Evolutionary conservation across 2,329 filamentous ascomycete species (phyloP).

Genomic region (Ophiostoma triangulosporum): DNA sequence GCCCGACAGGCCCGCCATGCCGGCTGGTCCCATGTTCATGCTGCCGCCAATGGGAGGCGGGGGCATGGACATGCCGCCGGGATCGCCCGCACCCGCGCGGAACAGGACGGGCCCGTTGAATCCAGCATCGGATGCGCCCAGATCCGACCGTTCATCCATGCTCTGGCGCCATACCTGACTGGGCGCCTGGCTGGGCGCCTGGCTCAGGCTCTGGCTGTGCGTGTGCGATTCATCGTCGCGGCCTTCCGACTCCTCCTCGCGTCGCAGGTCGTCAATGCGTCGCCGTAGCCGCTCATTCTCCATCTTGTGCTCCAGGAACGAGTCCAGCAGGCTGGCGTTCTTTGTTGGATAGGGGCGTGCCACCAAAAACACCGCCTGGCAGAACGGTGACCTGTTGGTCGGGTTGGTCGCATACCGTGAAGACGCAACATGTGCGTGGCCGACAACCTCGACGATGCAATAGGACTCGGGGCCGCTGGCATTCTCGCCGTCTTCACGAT

Average conservation of each 20-base stretch:
- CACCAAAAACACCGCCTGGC: conserved; percentile 89
- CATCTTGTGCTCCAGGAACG: conserved; percentile 91
- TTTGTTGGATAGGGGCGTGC: conserved; percentile 79
- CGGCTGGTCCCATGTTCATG: neutral
- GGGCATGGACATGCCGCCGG: conserved; percentile 4
- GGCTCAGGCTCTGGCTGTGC: conserved; percentile 38
- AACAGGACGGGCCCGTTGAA: neutral
- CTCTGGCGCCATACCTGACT: conserved; percentile 8
- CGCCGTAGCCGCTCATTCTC: conserved; percentile 81
- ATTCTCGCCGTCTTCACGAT: conserved; percentile 13
- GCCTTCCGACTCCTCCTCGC: conserved; percentile 65
- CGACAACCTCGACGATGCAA: conserved; percentile 78
- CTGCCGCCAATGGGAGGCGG: neutral
- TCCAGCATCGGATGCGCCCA: conserved; percentile 33
- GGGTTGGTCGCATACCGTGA: conserved; percentile 50
- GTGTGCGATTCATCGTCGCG: conserved; percentile 56
- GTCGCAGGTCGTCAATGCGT: conserved; percentile 70
- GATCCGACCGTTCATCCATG: conserved; percentile 26
- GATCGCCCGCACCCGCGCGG: conserved; percentile 9
- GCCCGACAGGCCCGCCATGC: neutral
- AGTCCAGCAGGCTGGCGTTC: conserved; percentile 74
- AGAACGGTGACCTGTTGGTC: conserved; percentile 54
- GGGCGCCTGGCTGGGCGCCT: conserved; percentile 27
- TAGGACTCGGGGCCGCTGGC: conserved; percentile 49
- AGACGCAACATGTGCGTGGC: conserved; percentile 74